Percentiles rank a stretch among this genome's conserved stretches.
These are phyloP conservation scores for Tylopilus sp. DNA, from an alignment of 1,284 basidiomycete genomes.

Conservation along the genomic window DNA sequence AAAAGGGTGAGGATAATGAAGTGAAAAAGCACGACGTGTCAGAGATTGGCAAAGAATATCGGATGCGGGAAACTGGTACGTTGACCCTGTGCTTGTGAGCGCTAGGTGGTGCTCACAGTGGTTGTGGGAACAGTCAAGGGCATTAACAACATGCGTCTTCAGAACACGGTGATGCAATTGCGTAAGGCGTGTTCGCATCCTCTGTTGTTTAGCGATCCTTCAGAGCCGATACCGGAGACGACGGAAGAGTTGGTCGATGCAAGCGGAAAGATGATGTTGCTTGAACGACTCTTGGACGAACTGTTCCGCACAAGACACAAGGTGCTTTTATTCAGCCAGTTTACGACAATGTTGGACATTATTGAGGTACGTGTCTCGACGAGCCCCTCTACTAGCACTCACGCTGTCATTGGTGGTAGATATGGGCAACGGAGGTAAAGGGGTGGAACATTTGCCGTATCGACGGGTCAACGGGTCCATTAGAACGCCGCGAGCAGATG, in stretches of 20 bases:
- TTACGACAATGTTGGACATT: slow-evolving; percentile 96
- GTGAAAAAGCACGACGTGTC: slow-evolving; percentile 56
- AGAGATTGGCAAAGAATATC: slow-evolving; percentile 64
- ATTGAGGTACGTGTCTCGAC: slow-evolving; percentile 73
- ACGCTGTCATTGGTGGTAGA: slow-evolving; percentile 52
- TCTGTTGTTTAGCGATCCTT: slow-evolving; percentile 90
- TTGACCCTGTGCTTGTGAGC: background rate
- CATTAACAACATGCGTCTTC: slow-evolving; percentile 92
- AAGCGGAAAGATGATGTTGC: slow-evolving; percentile 97
- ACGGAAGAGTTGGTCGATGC: slow-evolving; percentile 81
- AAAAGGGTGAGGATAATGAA: slow-evolving; percentile 54
- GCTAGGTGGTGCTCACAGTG: slow-evolving; percentile 7
- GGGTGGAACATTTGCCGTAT: slow-evolving; percentile 89
- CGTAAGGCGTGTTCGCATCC: slow-evolving; percentile 97
- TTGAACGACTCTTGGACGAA: slow-evolving; percentile 89
- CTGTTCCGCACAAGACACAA: slow-evolving; percentile 90
- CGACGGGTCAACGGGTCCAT: slow-evolving; percentile 85
- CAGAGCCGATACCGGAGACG: slow-evolving; percentile 61
- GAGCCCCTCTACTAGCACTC: background rate
- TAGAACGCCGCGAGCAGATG: slow-evolving; percentile 90
- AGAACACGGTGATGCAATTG: slow-evolving; percentile 96
- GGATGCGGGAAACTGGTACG: slow-evolving; percentile 68
- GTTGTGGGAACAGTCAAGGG: slow-evolving; percentile 67
- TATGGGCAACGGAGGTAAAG: slow-evolving; percentile 89
- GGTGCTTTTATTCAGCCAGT: slow-evolving; percentile 95